These are phyloP conservation scores for Coemansia sp. DNA, from an alignment of 192 early-diverging fungal genomes.

Conservation along the genomic window DNA sequence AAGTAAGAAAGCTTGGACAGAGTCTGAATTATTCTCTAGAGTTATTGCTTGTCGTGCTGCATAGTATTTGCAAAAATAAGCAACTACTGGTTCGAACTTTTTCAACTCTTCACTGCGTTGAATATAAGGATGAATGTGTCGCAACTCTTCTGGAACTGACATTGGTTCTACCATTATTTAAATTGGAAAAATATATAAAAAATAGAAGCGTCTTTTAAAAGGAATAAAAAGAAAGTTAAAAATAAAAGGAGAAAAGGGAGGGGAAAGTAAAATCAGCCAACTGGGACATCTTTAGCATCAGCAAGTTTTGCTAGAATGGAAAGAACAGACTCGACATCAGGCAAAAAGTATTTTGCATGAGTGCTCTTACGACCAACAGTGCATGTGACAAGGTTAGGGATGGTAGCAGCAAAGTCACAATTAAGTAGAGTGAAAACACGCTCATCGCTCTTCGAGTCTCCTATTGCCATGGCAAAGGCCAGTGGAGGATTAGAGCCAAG, in stretches of 20 bases:
- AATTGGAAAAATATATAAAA: no score
- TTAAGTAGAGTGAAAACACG: conserved; percentile 72
- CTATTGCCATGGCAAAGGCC: conserved; percentile 71
- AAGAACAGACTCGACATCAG: conserved; percentile 60
- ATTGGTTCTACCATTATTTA: conserved; percentile 20
- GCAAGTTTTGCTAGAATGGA: conserved; percentile 29
- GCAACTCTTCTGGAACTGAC: conserved; percentile 61
- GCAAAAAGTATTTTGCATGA: conserved; percentile 85
- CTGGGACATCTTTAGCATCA: not conserved
- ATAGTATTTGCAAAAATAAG: conserved; percentile 92
- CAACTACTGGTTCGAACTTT: conserved; percentile 78
- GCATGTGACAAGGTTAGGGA: conserved; percentile 62
- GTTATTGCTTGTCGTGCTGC: conserved; percentile 78
- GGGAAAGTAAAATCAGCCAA: not conserved
- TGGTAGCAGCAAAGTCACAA: conserved; percentile 49
- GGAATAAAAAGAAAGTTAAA: not conserved
- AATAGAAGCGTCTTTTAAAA: no score
- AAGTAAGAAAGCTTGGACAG: conserved; percentile 63
- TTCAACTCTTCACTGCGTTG: conserved; percentile 80
- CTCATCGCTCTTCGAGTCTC: conserved; percentile 97
- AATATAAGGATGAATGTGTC: conserved; percentile 72
- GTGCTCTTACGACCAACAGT: conserved; percentile 98
- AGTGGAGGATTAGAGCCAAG: conserved; percentile 36
- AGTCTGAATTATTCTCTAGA: conserved; percentile 54
- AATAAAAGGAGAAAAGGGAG: conserved; percentile 1